Evolutionary conservation across 805 yeast genomes (phyloP), one percentile per base, ranked within the genome.

Genomic region (Isabelozyma heimii): DNA sequence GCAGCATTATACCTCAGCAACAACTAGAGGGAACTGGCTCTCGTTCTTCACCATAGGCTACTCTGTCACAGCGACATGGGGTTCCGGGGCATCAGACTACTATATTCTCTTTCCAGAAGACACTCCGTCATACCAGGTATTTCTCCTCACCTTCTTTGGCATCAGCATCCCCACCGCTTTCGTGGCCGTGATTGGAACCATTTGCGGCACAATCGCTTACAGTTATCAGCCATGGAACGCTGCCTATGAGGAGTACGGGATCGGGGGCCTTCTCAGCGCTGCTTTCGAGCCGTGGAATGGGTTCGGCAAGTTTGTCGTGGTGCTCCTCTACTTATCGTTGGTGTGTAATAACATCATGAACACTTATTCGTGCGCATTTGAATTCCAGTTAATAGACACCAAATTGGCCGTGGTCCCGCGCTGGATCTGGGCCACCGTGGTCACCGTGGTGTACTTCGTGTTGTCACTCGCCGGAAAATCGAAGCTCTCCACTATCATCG

Each of bases 1-100:
- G 2, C 43, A 45, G 12, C 58, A 52, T 2, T 46, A 43, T 37
- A 44, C 56, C 1, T 28, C 56, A 1, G 45, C 46, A 15, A 66
- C 69, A 1, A 40, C 46, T 7, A 52, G 61, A 15, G 73, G 74
- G 2, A 66, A 66, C 46, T 65, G 71, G 67, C 52, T 68, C 17
- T 62, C 72, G 5, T 69, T 66, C 47, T 69, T 68, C 52, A 63
- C 72, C 4, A 48, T 69, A 33, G 70, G 70, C 0, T 69, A 66
- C 48, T 65, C 72, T 5, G 67, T 67, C 8, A 67, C 72, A 0
- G 65, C 72, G 2, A 62, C 70, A 3, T 67, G 72, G 73, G 72
- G 72, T 5, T 52, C 63, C 7, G 63, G 67, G 4, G 72, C 72
- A 2, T 57, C 71, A 12, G 72, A 68, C 49, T 67, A 67, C 49